Evolutionary conservation across 2,329 filamentous ascomycete genomes (phyloP).

Genomic region (Botrytis elliptica): DNA sequence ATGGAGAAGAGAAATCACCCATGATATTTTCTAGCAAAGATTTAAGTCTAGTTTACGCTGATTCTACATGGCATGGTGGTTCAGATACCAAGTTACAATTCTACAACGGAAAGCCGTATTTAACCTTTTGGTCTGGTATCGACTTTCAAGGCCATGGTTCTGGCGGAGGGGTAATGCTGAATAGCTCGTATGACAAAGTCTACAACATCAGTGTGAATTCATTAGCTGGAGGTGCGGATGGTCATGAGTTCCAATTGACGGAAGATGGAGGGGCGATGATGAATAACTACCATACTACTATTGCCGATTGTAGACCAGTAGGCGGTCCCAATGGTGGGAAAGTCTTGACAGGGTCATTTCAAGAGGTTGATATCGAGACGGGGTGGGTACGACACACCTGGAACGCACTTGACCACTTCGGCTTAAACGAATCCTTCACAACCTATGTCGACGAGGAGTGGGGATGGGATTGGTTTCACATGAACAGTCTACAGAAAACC

Average conservation of each 20-base stretch:
- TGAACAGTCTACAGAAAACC: slow-evolving; percentile 37
- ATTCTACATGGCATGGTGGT: slow-evolving; percentile 3
- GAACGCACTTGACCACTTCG: slow-evolving; percentile 44
- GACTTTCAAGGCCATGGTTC: slow-evolving; percentile 16
- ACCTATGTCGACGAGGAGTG: slow-evolving; percentile 24
- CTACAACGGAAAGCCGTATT: slow-evolving; percentile 8
- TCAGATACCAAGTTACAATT: slow-evolving; percentile 15
- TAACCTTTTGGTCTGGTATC: slow-evolving; percentile 13
- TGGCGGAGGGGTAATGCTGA: slow-evolving; percentile 12
- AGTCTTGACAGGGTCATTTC: slow-evolving; percentile 36
- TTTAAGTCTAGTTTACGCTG: slow-evolving; percentile 19
- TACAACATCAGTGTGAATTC: slow-evolving; percentile 7
- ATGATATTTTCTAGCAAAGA: slow-evolving; percentile 17
- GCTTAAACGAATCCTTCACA: slow-evolving; percentile 26
- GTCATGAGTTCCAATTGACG: slow-evolving; percentile 16
- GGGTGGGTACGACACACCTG: slow-evolving; percentile 52
- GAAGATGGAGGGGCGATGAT: slow-evolving; percentile 14
- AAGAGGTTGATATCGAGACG: slow-evolving; percentile 53
- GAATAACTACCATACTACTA: slow-evolving; percentile 16
- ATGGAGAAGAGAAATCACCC: neutral
- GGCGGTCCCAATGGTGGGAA: slow-evolving; percentile 1
- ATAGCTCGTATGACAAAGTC: slow-evolving; percentile 9
- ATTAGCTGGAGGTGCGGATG: slow-evolving; percentile 14
- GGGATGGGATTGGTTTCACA: slow-evolving; percentile 34
- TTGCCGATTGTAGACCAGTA: slow-evolving; percentile 11